Evolutionary conservation across 345 rosid genomes (phyloP), one percentile per base, ranked within the genome.

Genomic region (Euphorbia pulcherrima): DNA sequence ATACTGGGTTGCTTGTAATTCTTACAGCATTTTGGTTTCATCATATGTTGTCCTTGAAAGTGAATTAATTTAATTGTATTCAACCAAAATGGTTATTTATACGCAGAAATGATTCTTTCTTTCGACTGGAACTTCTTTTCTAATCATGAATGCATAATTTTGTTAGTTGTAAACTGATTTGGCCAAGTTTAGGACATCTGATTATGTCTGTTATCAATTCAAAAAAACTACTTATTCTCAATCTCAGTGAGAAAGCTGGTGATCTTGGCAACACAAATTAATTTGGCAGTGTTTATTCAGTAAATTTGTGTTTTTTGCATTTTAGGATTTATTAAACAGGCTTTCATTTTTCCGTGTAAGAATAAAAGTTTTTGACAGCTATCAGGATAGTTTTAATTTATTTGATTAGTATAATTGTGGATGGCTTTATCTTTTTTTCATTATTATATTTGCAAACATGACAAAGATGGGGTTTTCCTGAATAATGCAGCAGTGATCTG

Each of bases 1-100:
- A 81, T 77, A 68, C 60, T 56, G 74, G 68, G 51, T 75, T 69
- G 41, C 67, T 35, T 55, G 6, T 28, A 58, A 67, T 63, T 65
- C 52, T 68, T 13, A 29, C 68, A 72, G 61, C 8, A 65, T 77
- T 77, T 77, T 64, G 71, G 63, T 65, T 33, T 33, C 46, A 55
- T 55, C 59, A 54, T 76, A 74, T 41, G 58, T 62, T 68, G 74
- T 64, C 63, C 60, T 26, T 68, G 64, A 57, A 70, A 67, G 60
- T 44, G 55, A 9, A 72, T 41, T 41, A 41, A 11, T 44, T 44
- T 6, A 44, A 81, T 50, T 58, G 76, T 74, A 75, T 40, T 33
- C 69, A 62, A 68, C 73, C 80, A 39, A 71, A 68, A 60, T 73
- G 76, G 67, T 72, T 60, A 53, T 62, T 68, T 71, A 73, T 51